A percentile compares a stretch with the other conserved stretches of the same genome.
Conservation (phyloP, 768 basidiomycete genomes). For the Coprinopsis sp. region DNA sequence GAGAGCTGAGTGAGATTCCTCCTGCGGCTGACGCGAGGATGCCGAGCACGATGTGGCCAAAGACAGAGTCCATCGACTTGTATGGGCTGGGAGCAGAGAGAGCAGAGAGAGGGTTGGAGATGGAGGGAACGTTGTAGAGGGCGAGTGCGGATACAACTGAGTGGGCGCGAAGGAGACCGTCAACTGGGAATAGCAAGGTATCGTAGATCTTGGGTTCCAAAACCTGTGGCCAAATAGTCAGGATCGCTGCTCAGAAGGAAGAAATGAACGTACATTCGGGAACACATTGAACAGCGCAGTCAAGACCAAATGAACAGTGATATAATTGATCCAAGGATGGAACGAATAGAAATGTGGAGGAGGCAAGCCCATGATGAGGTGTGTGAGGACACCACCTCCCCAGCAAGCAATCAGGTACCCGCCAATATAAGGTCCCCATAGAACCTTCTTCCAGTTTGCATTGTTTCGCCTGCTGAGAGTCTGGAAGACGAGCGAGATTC, state of each 20-base stretch:
- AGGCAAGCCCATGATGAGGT: slow-evolving; percentile 39
- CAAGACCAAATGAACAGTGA: slow-evolving; percentile 40
- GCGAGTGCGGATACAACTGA: slow-evolving; percentile 34
- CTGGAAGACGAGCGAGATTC: slow-evolving; percentile 43
- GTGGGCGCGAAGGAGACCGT: slow-evolving; percentile 42
- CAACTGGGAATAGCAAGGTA: slow-evolving; percentile 44
- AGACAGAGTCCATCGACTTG: slow-evolving; percentile 14
- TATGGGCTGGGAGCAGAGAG: slow-evolving; percentile 19
- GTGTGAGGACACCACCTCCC: slow-evolving; percentile 43
- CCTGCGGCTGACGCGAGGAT: slow-evolving; percentile 45
- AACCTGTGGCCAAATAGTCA: slow-evolving; percentile 16
- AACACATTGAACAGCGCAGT: slow-evolving; percentile 36
- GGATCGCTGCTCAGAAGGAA: background rate
- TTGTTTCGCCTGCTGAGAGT: slow-evolving; percentile 29
- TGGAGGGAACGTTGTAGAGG: slow-evolving; percentile 25
- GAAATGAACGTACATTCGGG: slow-evolving; percentile 29
- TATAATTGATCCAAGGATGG: slow-evolving; percentile 44
- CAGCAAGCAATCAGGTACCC: slow-evolving; percentile 46
- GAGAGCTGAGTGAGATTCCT: slow-evolving; percentile 38
- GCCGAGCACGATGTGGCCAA: slow-evolving; percentile 45
- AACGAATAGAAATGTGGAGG: slow-evolving; percentile 44
- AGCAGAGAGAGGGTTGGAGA: slow-evolving; percentile 28
- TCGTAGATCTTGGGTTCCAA: slow-evolving; percentile 33
- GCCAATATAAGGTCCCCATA: slow-evolving; percentile 40
- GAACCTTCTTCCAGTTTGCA: slow-evolving; percentile 18